phyloP scores from a whole-genome alignment of 2,329 filamentous ascomycete species.

The Cryphonectria japonica region DNA sequence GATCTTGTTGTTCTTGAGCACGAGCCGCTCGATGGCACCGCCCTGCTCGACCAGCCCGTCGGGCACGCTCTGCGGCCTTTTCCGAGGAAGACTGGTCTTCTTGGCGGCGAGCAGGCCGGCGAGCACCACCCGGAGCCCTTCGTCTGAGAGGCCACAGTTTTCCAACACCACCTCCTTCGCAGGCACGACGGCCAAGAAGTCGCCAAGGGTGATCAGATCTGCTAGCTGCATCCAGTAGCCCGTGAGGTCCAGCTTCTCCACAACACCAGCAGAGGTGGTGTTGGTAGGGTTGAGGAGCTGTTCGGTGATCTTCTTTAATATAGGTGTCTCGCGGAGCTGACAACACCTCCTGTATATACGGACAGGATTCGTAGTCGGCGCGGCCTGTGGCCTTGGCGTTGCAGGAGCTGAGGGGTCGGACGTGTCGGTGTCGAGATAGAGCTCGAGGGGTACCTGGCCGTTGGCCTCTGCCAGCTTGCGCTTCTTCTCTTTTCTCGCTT shows the following conservation, averaged over 20 bases:
- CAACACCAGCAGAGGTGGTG: conserved; percentile 69
- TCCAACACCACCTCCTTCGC: conserved; percentile 85
- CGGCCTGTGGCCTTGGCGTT: conserved; percentile 59
- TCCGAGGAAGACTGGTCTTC: conserved; percentile 53
- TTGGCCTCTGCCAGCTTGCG: conserved; percentile 84
- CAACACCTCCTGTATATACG: conserved; percentile 94
- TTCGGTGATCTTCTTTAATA: conserved; percentile 88
- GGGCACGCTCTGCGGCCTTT: conserved; percentile 45
- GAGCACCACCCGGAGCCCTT: conserved; percentile 83
- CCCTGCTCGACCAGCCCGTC: conserved; percentile 53
- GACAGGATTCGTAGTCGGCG: conserved; percentile 86
- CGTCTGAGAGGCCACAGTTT: conserved; percentile 84
- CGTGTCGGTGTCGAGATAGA: conserved; percentile 72
- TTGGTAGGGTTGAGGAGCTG: conserved; percentile 78
- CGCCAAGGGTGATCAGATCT: conserved; percentile 85
- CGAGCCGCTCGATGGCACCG: conserved; percentile 83
- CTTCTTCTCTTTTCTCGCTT: conserved; percentile 89
- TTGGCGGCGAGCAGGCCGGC: conserved; percentile 84
- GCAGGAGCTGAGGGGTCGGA: conserved; percentile 40
- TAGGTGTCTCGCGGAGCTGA: conserved; percentile 88
- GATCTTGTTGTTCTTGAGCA: conserved; percentile 91
- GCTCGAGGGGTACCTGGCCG: conserved; percentile 81
- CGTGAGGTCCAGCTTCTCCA: conserved; percentile 81
- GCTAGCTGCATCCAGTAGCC: conserved; percentile 82
- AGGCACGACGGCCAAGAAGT: conserved; percentile 92